Evolutionary conservation across 2,329 filamentous ascomycete species (phyloP).

Genomic region (Dactylellina haptotyla): DNA sequence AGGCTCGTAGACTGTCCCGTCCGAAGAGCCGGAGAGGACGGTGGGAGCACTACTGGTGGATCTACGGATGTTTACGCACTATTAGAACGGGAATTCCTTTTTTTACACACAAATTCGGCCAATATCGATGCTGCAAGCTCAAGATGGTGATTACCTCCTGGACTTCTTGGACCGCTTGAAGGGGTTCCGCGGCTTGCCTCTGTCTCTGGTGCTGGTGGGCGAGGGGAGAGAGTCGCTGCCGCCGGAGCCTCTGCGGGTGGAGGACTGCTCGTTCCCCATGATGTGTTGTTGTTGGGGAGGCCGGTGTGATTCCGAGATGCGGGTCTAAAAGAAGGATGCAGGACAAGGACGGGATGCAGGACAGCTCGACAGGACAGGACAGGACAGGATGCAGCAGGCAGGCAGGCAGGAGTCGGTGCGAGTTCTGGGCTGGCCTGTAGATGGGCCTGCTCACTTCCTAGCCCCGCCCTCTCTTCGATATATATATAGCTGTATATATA

Average conservation of each 20-base stretch:
- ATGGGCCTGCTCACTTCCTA: no score
- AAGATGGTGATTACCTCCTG: constrained; percentile 28
- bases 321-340: background rate
- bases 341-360: background rate
- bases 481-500: no score
- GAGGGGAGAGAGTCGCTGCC: constrained; percentile 15
- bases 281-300: constrained; percentile 5
- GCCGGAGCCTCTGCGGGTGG: constrained; percentile 12
- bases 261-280: constrained; percentile 54
- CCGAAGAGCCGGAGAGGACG: constrained; percentile 32
- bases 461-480: no score
- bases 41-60: constrained; percentile 42
- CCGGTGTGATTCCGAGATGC: background rate
- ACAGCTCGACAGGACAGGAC: background rate
- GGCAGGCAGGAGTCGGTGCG: no score
- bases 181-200: constrained; percentile 14
- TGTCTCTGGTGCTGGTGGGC: constrained; percentile 8
- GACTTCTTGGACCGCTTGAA: constrained; percentile 36
- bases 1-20: constrained; percentile 42
- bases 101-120: background rate
- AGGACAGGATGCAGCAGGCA: background rate
- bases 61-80: background rate
- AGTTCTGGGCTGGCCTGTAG: no score
- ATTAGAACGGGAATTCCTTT: no score
- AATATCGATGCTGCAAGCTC: background rate